Conservation (phyloP, 75 land plant species). For the Pinus taeda region DNA sequence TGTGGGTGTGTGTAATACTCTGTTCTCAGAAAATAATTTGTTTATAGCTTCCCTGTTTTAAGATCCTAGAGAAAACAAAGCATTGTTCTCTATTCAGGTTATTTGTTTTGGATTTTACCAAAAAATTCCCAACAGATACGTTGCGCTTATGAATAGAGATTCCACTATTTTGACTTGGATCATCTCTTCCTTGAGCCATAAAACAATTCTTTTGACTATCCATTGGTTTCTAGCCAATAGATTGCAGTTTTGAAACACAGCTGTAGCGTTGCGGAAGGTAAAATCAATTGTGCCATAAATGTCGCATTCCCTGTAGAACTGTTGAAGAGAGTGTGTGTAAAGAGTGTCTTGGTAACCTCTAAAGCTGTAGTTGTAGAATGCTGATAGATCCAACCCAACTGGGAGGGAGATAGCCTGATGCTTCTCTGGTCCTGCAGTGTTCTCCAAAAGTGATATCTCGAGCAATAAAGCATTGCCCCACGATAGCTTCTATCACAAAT, state of each 20-base stretch:
- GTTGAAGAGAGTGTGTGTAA: constrained; percentile 18
- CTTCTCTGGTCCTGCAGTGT: constrained; percentile 29
- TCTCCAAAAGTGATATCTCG: constrained; percentile 18
- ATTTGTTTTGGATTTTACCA: too few species aligned
- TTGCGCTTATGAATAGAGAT: too few species aligned
- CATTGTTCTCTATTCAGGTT: too few species aligned
- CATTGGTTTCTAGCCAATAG: not conserved
- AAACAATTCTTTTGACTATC: constrained; percentile 11
- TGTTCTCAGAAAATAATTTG: too few species aligned
- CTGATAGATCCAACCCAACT: constrained; percentile 18
- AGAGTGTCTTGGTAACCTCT: constrained; percentile 31
- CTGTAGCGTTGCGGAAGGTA: too few species aligned
- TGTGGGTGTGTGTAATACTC: too few species aligned
- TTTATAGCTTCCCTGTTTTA: too few species aligned
- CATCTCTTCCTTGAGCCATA: constrained; percentile 34
- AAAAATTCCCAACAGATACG: too few species aligned
- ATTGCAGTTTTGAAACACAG: too few species aligned
- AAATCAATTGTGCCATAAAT: too few species aligned
- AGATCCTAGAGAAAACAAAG: too few species aligned
- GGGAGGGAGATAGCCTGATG: constrained; percentile 26
- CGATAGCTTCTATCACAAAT: constrained; percentile 8
- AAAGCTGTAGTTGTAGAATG: constrained; percentile 14
- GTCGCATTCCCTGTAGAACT: constrained; percentile 1
- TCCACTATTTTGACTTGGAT: constrained; percentile 15
- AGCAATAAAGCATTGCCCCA: constrained; percentile 11